Conservation (phyloP, 2,329 filamentous ascomycete genomes). For the Aspergillus chevalieri region DNA sequence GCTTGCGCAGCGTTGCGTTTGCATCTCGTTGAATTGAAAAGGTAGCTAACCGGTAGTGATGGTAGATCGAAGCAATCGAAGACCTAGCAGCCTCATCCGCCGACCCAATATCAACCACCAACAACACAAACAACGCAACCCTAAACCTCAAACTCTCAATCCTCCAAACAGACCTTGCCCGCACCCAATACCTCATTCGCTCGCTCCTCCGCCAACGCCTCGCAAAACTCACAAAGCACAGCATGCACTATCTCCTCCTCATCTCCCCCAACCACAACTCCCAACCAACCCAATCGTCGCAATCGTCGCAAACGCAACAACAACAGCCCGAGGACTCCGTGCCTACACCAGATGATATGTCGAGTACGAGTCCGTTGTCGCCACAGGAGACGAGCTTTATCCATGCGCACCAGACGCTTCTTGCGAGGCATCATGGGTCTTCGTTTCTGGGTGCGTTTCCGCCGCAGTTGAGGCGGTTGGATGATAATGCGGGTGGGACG, state of each 20-base stretch:
- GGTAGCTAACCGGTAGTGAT: background rate
- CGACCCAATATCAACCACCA: slow-evolving; percentile 55
- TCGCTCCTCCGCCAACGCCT: slow-evolving; percentile 78
- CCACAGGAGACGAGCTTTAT: slow-evolving; percentile 74
- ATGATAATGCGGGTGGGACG: slow-evolving; percentile 82
- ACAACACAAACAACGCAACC: slow-evolving; percentile 78
- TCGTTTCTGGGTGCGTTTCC: slow-evolving; percentile 85
- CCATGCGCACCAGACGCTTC: slow-evolving; percentile 72
- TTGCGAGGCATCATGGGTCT: slow-evolving; percentile 76
- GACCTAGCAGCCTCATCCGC: slow-evolving; percentile 44
- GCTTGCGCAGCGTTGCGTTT: background rate
- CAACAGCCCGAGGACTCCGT: slow-evolving; percentile 26
- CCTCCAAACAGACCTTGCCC: slow-evolving; percentile 90
- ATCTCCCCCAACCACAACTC: slow-evolving; percentile 16
- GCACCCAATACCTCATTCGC: slow-evolving; percentile 85
- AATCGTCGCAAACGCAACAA: slow-evolving; percentile 9
- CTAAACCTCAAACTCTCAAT: slow-evolving; percentile 91
- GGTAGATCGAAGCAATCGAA: slow-evolving; percentile 61
- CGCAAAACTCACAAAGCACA: slow-evolving; percentile 57
- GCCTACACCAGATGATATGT: slow-evolving; percentile 4
- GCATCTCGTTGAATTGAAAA: background rate
- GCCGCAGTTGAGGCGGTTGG: slow-evolving; percentile 68
- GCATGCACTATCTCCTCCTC: slow-evolving; percentile 45
- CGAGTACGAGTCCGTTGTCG: slow-evolving; percentile 56
- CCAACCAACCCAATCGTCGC: slow-evolving; percentile 5